Evolutionary conservation across 2,329 filamentous ascomycete species (phyloP).

Genomic region (Bertia moriformis): DNA sequence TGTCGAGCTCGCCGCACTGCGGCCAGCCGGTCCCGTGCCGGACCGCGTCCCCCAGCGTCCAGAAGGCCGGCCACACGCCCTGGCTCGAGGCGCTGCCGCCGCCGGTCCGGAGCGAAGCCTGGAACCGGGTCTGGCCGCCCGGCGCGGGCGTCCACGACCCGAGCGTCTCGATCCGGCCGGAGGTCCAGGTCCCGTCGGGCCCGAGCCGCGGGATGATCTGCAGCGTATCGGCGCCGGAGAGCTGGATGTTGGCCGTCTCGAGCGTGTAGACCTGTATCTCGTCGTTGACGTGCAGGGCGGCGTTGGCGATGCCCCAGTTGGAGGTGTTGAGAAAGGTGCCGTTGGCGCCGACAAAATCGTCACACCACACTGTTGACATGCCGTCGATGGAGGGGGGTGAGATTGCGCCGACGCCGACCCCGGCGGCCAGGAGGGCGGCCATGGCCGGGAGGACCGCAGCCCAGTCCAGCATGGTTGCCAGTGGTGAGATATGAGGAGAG

Average conservation of each 20-base stretch:
- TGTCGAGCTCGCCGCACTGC: conserved; percentile 37
- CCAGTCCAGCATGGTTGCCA: conserved; percentile 30
- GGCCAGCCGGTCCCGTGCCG: conserved; percentile 35
- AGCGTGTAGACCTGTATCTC: conserved; percentile 31
- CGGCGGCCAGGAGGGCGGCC: conserved; percentile 27
- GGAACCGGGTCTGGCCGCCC: conserved; percentile 28
- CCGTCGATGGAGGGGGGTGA: conserved; percentile 24
- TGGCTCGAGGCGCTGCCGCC: conserved; percentile 29
- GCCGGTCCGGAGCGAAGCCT: conserved; percentile 30
- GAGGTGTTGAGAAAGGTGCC: conserved; percentile 18
- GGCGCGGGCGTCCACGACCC: conserved; percentile 26
- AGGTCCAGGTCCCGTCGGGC: conserved; percentile 31
- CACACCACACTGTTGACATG: conserved; percentile 23
- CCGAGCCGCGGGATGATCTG: conserved; percentile 31
- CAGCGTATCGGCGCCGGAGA: conserved; percentile 32
- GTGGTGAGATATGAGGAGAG: no score
- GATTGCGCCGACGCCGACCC: conserved; percentile 29
- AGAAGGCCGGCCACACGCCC: conserved; percentile 45
- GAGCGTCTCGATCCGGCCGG: conserved; percentile 35
- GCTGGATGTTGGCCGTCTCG: conserved; percentile 28
- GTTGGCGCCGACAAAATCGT: conserved; percentile 24
- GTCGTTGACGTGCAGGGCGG: conserved; percentile 29
- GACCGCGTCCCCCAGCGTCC: conserved; percentile 35
- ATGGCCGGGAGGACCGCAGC: conserved; percentile 26
- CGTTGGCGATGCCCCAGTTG: conserved; percentile 30